These are phyloP conservation scores for Neurospora africana DNA, from an alignment of 495 filamentous ascomycete species.

Conservation along the genomic window DNA sequence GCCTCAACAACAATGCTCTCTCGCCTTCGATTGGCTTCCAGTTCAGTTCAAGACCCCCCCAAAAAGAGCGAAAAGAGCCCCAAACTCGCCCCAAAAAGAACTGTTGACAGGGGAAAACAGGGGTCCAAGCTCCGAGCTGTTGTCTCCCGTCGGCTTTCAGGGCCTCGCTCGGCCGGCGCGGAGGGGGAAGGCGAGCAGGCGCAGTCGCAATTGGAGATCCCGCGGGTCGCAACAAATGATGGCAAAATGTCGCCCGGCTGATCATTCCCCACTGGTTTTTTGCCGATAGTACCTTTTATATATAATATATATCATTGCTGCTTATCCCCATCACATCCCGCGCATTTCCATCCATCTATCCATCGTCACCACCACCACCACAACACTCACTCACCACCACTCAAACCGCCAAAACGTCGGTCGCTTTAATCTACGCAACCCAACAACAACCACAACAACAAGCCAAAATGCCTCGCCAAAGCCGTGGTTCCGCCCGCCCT, in stretches of 20 bases:
- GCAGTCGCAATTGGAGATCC: not conserved
- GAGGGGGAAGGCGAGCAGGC: not conserved
- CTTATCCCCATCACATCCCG: not conserved
- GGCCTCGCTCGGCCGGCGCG: not conserved
- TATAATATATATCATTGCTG: not conserved
- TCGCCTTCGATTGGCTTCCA: constrained; percentile 9
- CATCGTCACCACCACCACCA: constrained; percentile 1
- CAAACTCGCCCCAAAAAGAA: not conserved
- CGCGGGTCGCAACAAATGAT: not conserved
- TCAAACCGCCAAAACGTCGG: constrained; percentile 1
- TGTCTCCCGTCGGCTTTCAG: not conserved
- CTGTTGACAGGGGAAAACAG: not conserved
- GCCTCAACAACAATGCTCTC: not conserved
- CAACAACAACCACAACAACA: constrained; percentile 1
- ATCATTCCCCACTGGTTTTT: not conserved
- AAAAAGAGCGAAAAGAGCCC: not conserved
- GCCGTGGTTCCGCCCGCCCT: constrained; percentile 59
- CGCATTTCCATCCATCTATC: not conserved
- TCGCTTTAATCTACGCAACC: not conserved
- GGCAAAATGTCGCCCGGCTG: not conserved
- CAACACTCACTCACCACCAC: not conserved
- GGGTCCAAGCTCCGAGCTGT: not conserved
- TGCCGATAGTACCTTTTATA: not conserved
- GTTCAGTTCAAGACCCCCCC: not conserved
- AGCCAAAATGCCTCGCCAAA: constrained; percentile 67